Evolutionary conservation across 192 early-diverging fungal species (phyloP).

Genomic region (Podila horticola): DNA sequence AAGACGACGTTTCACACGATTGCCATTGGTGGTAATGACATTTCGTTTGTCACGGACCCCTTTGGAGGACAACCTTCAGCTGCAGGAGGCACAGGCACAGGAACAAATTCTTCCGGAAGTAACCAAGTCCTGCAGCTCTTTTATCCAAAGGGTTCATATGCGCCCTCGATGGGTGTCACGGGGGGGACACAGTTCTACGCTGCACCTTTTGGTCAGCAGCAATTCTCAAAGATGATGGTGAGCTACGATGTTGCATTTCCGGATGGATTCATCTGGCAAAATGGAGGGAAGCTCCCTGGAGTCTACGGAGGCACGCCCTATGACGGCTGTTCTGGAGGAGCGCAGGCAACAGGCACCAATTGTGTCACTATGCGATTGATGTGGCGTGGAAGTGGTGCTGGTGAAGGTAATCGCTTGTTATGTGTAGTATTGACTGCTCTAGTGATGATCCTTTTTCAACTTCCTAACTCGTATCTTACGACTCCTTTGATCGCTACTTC

Average conservation of each 20-base stretch:
- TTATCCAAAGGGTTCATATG: constrained; percentile 58
- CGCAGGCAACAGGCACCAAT: constrained; percentile 54
- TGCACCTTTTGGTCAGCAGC: constrained; percentile 45
- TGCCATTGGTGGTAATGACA: constrained; percentile 43
- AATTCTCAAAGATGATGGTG: constrained; percentile 54
- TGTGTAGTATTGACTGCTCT: neutral
- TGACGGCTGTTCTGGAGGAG: constrained; percentile 57
- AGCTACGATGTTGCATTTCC: constrained; percentile 60
- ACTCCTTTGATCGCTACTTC: constrained; percentile 8
- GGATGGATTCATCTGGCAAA: constrained; percentile 52
- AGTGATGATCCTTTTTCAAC: neutral
- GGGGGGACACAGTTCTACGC: constrained; percentile 61
- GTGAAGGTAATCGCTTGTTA: constrained; percentile 31
- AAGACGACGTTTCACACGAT: constrained; percentile 26
- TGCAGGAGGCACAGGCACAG: constrained; percentile 9
- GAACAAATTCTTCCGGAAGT: neutral
- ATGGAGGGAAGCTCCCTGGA: constrained; percentile 63
- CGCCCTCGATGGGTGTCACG: constrained; percentile 31
- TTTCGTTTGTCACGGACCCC: constrained; percentile 55
- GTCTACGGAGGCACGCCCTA: constrained; percentile 55
- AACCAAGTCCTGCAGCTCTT: constrained; percentile 45
- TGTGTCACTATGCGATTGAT: constrained; percentile 61
- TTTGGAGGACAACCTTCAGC: neutral
- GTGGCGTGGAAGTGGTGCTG: constrained; percentile 54
- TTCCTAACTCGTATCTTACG: neutral